Base-by-base conservation (phyloP, 2,329 filamentous ascomycete genomes). In the Colletotrichum camelliae region DNA sequence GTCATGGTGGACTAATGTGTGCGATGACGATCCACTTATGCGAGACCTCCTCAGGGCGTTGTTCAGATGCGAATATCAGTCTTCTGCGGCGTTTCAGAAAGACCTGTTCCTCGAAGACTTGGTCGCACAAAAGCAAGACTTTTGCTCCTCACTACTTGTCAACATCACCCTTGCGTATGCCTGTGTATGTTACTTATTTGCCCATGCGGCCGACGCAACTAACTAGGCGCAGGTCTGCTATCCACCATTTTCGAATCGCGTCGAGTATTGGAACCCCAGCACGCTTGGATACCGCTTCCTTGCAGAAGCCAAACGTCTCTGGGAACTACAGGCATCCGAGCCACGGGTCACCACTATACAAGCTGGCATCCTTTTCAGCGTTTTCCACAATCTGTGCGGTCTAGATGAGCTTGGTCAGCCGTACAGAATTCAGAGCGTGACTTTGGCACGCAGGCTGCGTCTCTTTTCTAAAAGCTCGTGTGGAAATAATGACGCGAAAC, bases 301-400 rank as follows among this genome's bases (percentile, higher is more conserved):
- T 5, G 82, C 84, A 0, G 85, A 87, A 77, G 84, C 85, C 0
- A 84, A 82, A 35, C 81, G 85, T 3, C 74, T 87, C 4, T 85
- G 85, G 83, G 84, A 87, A 21, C 68, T 85, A 0, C 82, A 86
- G 62, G 75, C 80, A 43, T 75, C 72, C 8, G 69, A 78, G 5
- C 9, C 79, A 0, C 77, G 77, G 6, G 75, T 87, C 8, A 85
- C 84, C 0, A 86, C 83, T 1, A 79, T 85, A 1, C 84, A 87
- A 64, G 82, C 85, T 1, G 83, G 81, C 0, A 79, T 83, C 0
- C 68, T 86, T 4, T 80, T 86, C 8, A 80, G 80, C 16, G 71
- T 84, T 1, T 78, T 80, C 4, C 80, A 82, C 24, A 84, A 81
- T 57, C 72, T 84, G 2, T 83, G 81, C 27, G 84, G 84, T 1